These are phyloP conservation scores for Phaeosphaeria sp. DNA, from an alignment of 2,329 filamentous ascomycete genomes.

Conservation along the genomic window DNA sequence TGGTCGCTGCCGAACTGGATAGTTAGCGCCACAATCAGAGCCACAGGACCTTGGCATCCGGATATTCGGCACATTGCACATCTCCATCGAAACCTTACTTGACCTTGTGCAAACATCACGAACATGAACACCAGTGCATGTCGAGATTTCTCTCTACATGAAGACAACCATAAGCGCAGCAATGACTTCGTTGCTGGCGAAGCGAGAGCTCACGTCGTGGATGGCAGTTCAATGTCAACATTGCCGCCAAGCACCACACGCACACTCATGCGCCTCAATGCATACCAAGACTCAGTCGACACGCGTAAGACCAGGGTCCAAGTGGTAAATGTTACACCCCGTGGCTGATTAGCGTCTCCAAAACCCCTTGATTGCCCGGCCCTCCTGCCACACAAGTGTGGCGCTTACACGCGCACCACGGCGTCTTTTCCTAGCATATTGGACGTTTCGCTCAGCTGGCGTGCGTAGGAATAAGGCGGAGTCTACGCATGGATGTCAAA, in stretches of 20 bases:
- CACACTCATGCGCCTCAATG: conserved; percentile 22
- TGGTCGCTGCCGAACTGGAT: conserved; percentile 3
- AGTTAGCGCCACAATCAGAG: conserved; percentile 18
- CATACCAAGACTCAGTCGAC: conserved; percentile 23
- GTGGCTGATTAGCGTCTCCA: conserved; percentile 12
- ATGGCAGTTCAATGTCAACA: too few relatives aligned
- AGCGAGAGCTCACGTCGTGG: too few relatives aligned
- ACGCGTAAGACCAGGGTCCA: conserved; percentile 21
- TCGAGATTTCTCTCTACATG: background rate
- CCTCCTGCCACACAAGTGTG: conserved; percentile 20
- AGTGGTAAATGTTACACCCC: conserved; percentile 14
- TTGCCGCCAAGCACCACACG: conserved; percentile 4
- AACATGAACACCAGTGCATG: background rate
- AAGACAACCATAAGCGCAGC: background rate
- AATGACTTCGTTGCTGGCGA: too few relatives aligned
- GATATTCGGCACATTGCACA: conserved; percentile 21
- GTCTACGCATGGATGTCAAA: background rate
- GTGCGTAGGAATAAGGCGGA: background rate
- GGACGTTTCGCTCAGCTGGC: background rate
- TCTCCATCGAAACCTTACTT: conserved; percentile 7
- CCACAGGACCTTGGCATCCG: conserved; percentile 4
- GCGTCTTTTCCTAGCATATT: background rate
- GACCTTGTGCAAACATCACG: conserved; percentile 2
- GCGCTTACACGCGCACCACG: conserved; percentile 7
- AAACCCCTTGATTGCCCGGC: background rate